Percentiles rank a stretch among this genome's conserved stretches.
These are phyloP conservation scores for Elaphomyces granulatus DNA, from an alignment of 495 filamentous ascomycete genomes.

Conservation along the genomic window DNA sequence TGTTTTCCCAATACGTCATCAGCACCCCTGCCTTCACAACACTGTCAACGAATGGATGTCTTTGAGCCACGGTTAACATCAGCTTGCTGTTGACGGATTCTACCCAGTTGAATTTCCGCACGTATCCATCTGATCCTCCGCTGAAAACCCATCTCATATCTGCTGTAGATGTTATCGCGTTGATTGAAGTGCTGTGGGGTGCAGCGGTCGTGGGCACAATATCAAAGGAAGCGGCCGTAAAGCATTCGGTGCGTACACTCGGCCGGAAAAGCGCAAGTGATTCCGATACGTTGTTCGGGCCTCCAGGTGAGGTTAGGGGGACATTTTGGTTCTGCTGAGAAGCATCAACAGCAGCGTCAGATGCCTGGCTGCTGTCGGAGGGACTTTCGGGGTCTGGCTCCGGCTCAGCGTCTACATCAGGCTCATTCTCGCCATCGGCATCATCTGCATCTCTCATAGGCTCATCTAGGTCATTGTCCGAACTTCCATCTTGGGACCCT, in stretches of 20 bases:
- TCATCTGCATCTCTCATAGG: conserved; percentile 50
- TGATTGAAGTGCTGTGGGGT: conserved; percentile 90
- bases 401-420: conserved; percentile 44
- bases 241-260: conserved; percentile 59
- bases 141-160: conserved; percentile 95
- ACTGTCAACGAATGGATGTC: conserved; percentile 94
- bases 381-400: conserved; percentile 45
- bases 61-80: conserved; percentile 85
- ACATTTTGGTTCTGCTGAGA: conserved; percentile 30
- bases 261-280: conserved; percentile 38
- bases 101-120: conserved; percentile 89
- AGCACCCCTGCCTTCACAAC: conserved; percentile 87
- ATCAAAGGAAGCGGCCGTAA: conserved; percentile 79
- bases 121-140: conserved; percentile 85
- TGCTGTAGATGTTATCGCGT: conserved; percentile 78
- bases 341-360: conserved; percentile 23
- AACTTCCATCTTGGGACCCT: conserved; percentile 49
- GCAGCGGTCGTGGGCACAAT: conserved; percentile 95
- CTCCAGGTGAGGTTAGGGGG: conserved; percentile 22
- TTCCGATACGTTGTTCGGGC: conserved; percentile 18
- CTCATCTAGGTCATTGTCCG: conserved; percentile 58
- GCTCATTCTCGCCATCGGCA: conserved; percentile 47
- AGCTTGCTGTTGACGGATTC: conserved; percentile 91
- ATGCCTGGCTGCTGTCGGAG: conserved; percentile 34
- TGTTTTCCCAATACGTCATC: conserved; percentile 94